A percentile compares a stretch with the other conserved stretches of the same genome.
phyloP scores from a whole-genome alignment of 495 filamentous ascomycete genomes.

The Opeltia flavorubescens region DNA sequence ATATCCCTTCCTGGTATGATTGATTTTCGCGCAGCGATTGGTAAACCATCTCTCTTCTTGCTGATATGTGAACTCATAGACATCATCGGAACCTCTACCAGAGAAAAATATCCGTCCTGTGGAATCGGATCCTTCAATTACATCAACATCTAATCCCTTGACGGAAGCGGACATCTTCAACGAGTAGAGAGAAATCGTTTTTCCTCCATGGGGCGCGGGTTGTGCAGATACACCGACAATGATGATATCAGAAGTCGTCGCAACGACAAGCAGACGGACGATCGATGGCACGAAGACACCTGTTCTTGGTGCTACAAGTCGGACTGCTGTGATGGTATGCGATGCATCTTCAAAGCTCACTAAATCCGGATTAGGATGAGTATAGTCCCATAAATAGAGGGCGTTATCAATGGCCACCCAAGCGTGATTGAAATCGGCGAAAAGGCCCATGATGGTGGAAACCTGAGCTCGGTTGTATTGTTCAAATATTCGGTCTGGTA shows the following conservation, averaged over 20 bases:
- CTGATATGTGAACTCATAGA: constrained; percentile 90
- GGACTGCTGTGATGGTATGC: constrained; percentile 73
- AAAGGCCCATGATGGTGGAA: constrained; percentile 78
- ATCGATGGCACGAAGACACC: constrained; percentile 77
- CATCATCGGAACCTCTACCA: constrained; percentile 63
- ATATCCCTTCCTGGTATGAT: constrained; percentile 70
- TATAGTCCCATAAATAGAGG: constrained; percentile 96
- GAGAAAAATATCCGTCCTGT: constrained; percentile 85
- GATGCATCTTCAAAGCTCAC: constrained; percentile 83
- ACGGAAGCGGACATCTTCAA: constrained; percentile 67
- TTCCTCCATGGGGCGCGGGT: constrained; percentile 44
- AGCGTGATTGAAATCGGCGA: constrained; percentile 83
- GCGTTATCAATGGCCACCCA: constrained; percentile 94
- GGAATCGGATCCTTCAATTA: constrained; percentile 60
- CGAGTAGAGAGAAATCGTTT: constrained; percentile 61
- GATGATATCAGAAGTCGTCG: constrained; percentile 69
- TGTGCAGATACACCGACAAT: constrained; percentile 64
- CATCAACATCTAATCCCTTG: constrained; percentile 54
- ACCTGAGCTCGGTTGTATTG: constrained; percentile 77
- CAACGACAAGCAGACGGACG: constrained; percentile 74
- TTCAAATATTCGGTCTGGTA: constrained; percentile 78
- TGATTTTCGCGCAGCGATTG: constrained; percentile 63
- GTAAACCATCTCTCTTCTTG: constrained; percentile 95
- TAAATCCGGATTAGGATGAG: constrained; percentile 69
- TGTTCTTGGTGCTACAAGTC: constrained; percentile 58